Evolutionary conservation across 2,329 filamentous ascomycete genomes (phyloP).

Genomic region (Fusarium sp.): DNA sequence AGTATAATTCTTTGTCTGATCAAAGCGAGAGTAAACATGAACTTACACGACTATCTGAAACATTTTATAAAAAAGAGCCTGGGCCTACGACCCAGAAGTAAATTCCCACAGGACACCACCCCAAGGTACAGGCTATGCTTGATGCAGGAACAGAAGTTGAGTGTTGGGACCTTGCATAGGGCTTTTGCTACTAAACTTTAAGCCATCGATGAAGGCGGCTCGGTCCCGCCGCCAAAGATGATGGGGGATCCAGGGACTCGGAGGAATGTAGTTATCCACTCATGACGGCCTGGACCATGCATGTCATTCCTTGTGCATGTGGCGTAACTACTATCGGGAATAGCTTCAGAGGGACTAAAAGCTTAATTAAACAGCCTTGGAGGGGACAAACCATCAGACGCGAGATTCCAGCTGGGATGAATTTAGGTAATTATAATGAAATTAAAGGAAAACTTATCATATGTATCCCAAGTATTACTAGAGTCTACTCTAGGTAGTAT

Average conservation of each 20-base stretch:
- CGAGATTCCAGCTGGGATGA: too few species aligned
- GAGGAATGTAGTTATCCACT: conserved; percentile 20
- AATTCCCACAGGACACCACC: background rate
- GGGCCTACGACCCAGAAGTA: background rate
- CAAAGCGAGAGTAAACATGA: background rate
- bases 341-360: background rate
- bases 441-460: too few species aligned
- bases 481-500: too few species aligned
- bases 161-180: conserved; percentile 16
- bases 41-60: background rate
- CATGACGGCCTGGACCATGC: conserved; percentile 17
- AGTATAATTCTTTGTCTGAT: background rate
- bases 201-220: background rate
- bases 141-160: conserved; percentile 19
- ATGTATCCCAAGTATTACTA: too few species aligned
- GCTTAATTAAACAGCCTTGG: background rate
- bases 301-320: conserved; percentile 18
- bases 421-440: too few species aligned
- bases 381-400: too few species aligned
- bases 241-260: conserved; percentile 1
- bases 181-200: conserved; percentile 6
- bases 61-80: conserved; percentile 21
- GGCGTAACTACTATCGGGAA: background rate
- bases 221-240: background rate
- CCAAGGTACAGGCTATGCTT: background rate